These are phyloP conservation scores for Nemania abortiva DNA, from an alignment of 2,329 filamentous ascomycete species.

Conservation along the genomic window DNA sequence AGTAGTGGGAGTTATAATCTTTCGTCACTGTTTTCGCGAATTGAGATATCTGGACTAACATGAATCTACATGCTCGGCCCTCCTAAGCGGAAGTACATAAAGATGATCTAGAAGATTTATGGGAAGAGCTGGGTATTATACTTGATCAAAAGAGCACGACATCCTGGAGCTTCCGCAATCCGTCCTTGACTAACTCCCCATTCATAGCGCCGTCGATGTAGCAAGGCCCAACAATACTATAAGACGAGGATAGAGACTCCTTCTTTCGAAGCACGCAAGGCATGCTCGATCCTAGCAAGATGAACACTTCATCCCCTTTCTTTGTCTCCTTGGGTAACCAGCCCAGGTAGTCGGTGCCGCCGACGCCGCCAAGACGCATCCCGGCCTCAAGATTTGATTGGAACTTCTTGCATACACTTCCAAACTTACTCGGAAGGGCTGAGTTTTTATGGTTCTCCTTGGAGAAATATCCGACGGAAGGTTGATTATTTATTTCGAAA, in stretches of 20 bases:
- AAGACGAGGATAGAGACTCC: not conserved
- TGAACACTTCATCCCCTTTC: not conserved
- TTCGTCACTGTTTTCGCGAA: no score
- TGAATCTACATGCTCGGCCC: no score
- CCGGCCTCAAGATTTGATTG: not conserved
- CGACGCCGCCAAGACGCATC: not conserved
- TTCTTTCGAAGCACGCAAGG: not conserved
- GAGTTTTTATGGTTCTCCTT: not conserved
- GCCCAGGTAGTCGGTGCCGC: not conserved
- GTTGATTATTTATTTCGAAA: conserved; percentile 1
- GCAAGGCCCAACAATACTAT: conserved; percentile 2
- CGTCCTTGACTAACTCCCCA: conserved; percentile 1
- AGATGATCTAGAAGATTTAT: no score
- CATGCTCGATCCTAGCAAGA: not conserved
- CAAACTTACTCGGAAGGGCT: not conserved
- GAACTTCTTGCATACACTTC: not conserved
- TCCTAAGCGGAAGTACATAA: not conserved
- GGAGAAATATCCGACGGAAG: not conserved
- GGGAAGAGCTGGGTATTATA: no score
- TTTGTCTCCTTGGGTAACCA: not conserved
- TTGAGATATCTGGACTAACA: no score
- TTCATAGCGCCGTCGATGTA: conserved; percentile 3
- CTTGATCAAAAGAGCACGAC: no score
- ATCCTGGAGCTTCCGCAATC: not conserved
- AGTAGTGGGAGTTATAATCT: no score